Evolutionary conservation across 805 yeast species (phyloP).

Genomic region (Scheffersomyces stipitis): DNA sequence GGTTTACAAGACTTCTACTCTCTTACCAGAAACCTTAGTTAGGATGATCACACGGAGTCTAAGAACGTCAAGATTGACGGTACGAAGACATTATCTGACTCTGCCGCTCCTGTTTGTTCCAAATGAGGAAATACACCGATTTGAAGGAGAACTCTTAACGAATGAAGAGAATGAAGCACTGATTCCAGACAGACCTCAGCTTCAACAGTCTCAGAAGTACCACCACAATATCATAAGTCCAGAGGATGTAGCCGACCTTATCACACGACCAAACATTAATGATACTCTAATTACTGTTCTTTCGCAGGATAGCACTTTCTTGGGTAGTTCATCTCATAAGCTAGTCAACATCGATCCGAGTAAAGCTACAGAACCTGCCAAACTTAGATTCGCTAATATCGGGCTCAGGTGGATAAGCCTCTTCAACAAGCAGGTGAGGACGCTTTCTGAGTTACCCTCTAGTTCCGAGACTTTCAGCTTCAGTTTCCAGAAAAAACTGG

Average conservation of each 20-base stretch:
- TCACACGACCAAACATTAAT: slow-evolving; percentile 25
- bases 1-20: background rate
- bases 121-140: slow-evolving; percentile 24
- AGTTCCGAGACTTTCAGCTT: slow-evolving; percentile 11
- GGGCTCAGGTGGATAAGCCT: slow-evolving; percentile 29
- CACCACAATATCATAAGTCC: slow-evolving; percentile 34
- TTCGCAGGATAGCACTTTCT: slow-evolving; percentile 25
- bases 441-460: slow-evolving; percentile 15
- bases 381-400: slow-evolving; percentile 28
- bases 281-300: slow-evolving; percentile 32
- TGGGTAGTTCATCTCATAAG: slow-evolving; percentile 25
- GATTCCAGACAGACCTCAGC: slow-evolving; percentile 30
- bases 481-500: slow-evolving; percentile 8
- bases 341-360: slow-evolving; percentile 16
- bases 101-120: slow-evolving; percentile 23
- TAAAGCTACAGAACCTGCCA: slow-evolving; percentile 11
- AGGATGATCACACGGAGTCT: no score
- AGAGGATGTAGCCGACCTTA: slow-evolving; percentile 31
- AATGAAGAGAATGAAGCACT: slow-evolving; percentile 31
- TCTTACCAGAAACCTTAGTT: background rate
- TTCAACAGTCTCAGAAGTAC: slow-evolving; percentile 11
- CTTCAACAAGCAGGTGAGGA: slow-evolving; percentile 19
- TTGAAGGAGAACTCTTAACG: slow-evolving; percentile 28
- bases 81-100: background rate
- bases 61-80: no score